Percentiles rank a stretch among this genome's conserved stretches.
Conservation (phyloP, 305 asterid genomes). For the Solanum hybrid region DNA sequence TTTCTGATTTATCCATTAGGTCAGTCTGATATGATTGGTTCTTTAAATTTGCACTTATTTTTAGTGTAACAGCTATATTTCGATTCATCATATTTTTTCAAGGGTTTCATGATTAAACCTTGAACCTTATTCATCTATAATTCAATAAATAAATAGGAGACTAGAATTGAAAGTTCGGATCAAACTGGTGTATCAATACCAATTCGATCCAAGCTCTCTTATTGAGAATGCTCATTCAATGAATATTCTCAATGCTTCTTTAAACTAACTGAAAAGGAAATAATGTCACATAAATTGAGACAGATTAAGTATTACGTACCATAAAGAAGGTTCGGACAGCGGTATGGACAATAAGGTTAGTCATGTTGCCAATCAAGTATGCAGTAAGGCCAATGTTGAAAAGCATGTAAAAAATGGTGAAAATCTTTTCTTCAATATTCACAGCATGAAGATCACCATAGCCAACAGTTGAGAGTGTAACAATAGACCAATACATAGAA, state of each 20-base stretch:
- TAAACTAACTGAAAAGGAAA: neutral
- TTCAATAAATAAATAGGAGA: neutral
- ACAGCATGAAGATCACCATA: conserved; percentile 85
- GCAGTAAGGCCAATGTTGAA: conserved; percentile 96
- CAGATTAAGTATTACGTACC: conserved; percentile 25
- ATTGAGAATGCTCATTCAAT: neutral
- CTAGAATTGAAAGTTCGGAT: neutral
- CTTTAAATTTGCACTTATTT: neutral
- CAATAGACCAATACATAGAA: conserved; percentile 84
- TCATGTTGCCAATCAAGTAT: conserved; percentile 90
- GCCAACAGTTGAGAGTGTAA: conserved; percentile 80
- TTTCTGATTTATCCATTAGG: neutral
- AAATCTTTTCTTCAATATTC: conserved; percentile 76
- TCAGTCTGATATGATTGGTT: neutral
- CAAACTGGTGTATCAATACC: neutral
- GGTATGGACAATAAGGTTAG: conserved; percentile 85
- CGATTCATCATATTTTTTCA: neutral
- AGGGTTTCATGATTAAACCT: neutral
- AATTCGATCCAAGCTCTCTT: neutral
- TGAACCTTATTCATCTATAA: neutral
- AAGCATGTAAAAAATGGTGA: conserved; percentile 82
- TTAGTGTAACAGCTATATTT: too few relatives aligned
- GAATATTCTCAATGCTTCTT: neutral
- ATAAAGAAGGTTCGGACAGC: conserved; percentile 69
- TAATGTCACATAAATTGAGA: neutral